Evolutionary conservation across 805 yeast species (phyloP).

Genomic region (Metschnikowia gruessii): DNA sequence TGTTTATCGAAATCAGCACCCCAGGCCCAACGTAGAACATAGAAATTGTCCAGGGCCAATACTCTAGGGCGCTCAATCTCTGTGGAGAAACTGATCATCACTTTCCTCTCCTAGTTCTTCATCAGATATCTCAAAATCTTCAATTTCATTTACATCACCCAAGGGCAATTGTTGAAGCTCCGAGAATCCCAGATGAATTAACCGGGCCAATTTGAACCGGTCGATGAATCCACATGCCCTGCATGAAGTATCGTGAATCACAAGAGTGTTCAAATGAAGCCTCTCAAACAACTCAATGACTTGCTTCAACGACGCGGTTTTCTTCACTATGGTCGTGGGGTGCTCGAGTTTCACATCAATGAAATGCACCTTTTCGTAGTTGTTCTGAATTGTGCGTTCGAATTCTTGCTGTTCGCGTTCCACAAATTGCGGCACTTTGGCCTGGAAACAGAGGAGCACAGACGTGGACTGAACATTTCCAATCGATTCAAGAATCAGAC

Average conservation of each 20-base stretch:
- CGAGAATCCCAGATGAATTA: slow-evolving; percentile 29
- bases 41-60: too few relatives aligned
- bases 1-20: too few relatives aligned
- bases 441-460: slow-evolving; percentile 12
- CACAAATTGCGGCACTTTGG: slow-evolving; percentile 10
- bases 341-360: slow-evolving; percentile 13
- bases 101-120: slow-evolving; percentile 2
- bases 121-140: slow-evolving; percentile 21
- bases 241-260: slow-evolving; percentile 23
- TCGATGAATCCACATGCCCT: slow-evolving; percentile 38
- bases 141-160: slow-evolving; percentile 22
- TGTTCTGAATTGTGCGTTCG: slow-evolving; percentile 5
- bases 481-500: slow-evolving; percentile 13
- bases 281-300: slow-evolving; percentile 40
- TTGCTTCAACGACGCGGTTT: slow-evolving; percentile 30
- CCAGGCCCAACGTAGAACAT: too few relatives aligned
- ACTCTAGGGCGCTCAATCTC: too few relatives aligned
- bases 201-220: slow-evolving; percentile 32
- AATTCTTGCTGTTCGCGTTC: slow-evolving; percentile 4
- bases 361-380: slow-evolving; percentile 3
- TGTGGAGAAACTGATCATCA: not conserved
- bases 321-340: slow-evolving; percentile 28
- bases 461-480: slow-evolving; percentile 17
- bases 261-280: slow-evolving; percentile 35
- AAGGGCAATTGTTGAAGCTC: slow-evolving; percentile 14